Conservation (phyloP, 257 asterid species). For the Solanum tacnaense region DNA sequence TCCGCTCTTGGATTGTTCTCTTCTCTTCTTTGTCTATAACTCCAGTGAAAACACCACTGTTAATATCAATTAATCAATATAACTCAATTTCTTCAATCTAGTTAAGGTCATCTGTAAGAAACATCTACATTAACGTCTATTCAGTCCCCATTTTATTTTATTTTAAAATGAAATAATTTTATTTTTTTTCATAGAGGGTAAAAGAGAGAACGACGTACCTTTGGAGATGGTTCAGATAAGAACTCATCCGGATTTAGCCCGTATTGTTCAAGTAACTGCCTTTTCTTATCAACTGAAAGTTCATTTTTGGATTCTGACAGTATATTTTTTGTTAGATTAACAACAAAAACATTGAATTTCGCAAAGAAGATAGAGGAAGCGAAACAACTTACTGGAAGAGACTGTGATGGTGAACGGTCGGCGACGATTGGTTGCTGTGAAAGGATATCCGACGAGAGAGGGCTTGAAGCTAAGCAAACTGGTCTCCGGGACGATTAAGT, state of each 20-base stretch:
- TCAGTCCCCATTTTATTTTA: neutral
- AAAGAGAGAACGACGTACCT: slow-evolving; percentile 27
- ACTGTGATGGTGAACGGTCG: slow-evolving; percentile 29
- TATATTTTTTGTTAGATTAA: neutral
- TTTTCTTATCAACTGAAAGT: slow-evolving; percentile 29
- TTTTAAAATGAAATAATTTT: neutral
- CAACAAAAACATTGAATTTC: neutral
- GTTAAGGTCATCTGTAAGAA: neutral
- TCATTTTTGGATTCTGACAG: slow-evolving; percentile 49
- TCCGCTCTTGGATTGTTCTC: slow-evolving; percentile 27
- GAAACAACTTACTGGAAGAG: slow-evolving; percentile 46
- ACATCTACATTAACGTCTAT: neutral
- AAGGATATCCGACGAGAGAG: slow-evolving; percentile 5
- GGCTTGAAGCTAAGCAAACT: slow-evolving; percentile 15
- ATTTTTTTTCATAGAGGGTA: neutral
- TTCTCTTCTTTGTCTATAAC: slow-evolving; percentile 49
- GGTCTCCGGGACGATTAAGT: neutral
- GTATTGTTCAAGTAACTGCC: slow-evolving; percentile 62
- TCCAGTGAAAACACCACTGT: neutral
- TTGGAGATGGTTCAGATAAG: slow-evolving; percentile 50
- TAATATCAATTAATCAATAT: neutral
- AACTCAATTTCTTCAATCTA: neutral
- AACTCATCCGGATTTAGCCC: slow-evolving; percentile 71
- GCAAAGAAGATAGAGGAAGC: neutral
- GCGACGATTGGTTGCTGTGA: slow-evolving; percentile 17